A percentile compares a stretch with the other conserved stretches of the same genome.
These are phyloP conservation scores for Lasiodiplodia citricola DNA, from an alignment of 2,329 filamentous ascomycete genomes.

Conservation along the genomic window DNA sequence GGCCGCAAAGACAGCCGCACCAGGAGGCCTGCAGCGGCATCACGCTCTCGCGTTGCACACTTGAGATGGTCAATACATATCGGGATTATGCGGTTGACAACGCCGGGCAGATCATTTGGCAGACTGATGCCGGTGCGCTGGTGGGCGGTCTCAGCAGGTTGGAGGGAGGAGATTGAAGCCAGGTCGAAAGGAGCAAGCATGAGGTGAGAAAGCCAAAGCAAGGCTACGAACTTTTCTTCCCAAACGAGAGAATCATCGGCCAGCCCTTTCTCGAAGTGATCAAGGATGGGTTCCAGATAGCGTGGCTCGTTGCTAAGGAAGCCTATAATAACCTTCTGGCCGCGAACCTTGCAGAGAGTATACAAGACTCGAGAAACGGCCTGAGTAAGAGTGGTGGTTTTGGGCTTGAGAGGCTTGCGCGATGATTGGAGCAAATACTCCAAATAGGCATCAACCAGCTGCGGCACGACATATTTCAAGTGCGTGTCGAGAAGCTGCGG, in stretches of 20 bases:
- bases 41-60: slow-evolving; percentile 82
- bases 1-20: slow-evolving; percentile 80
- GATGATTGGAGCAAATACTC: slow-evolving; percentile 50
- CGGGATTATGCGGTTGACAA: slow-evolving; percentile 72
- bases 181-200: slow-evolving; percentile 83
- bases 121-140: slow-evolving; percentile 57
- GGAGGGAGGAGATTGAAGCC: slow-evolving; percentile 72
- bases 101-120: slow-evolving; percentile 67
- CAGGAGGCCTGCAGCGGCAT: slow-evolving; percentile 82
- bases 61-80: slow-evolving; percentile 74
- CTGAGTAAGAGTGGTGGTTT: slow-evolving; percentile 36
- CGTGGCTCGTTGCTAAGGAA: slow-evolving; percentile 91
- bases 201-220: slow-evolving; percentile 74
- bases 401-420: not conserved
- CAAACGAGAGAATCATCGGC: slow-evolving; percentile 56
- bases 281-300: slow-evolving; percentile 80
- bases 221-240: slow-evolving; percentile 86
- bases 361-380: slow-evolving; percentile 84
- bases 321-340: slow-evolving; percentile 87
- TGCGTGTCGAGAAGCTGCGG: slow-evolving; percentile 90
- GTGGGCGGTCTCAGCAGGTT: slow-evolving; percentile 45
- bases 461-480: slow-evolving; percentile 75
- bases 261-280: slow-evolving; percentile 70
- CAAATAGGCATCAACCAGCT: slow-evolving; percentile 77
- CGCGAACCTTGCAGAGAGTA: slow-evolving; percentile 90